Conservation (phyloP, 164 flowering plant species). For the Pachysandra terminalis region DNA sequence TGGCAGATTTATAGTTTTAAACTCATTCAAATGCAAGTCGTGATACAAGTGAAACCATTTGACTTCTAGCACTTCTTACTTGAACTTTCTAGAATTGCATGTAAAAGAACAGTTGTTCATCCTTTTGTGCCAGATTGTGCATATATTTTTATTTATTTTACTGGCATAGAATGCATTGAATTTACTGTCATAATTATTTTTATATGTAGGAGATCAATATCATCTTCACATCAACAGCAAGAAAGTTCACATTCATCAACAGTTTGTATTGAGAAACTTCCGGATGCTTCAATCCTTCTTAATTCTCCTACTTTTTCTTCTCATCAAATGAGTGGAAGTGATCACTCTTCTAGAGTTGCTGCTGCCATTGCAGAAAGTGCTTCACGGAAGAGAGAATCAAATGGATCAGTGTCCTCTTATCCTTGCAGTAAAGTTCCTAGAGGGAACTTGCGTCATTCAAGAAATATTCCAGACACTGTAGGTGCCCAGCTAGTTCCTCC, state of each 20-base stretch:
- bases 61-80: too few relatives aligned
- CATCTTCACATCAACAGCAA: slow-evolving; percentile 16
- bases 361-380: slow-evolving; percentile 73
- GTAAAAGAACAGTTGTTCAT: too few relatives aligned
- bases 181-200: too few relatives aligned
- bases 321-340: slow-evolving; percentile 27
- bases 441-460: slow-evolving; percentile 55
- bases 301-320: slow-evolving; percentile 45
- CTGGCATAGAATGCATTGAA: too few relatives aligned
- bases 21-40: too few relatives aligned
- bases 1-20: too few relatives aligned
- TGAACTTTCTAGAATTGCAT: too few relatives aligned
- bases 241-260: slow-evolving; percentile 13
- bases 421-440: slow-evolving; percentile 57
- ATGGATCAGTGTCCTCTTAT: slow-evolving; percentile 32
- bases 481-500: slow-evolving; percentile 69
- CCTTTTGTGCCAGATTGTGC: too few relatives aligned
- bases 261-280: slow-evolving; percentile 51
- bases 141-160: too few relatives aligned
- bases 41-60: too few relatives aligned
- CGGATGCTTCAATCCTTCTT: slow-evolving; percentile 78
- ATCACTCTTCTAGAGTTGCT: slow-evolving; percentile 71
- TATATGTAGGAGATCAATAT: slow-evolving; percentile 24
- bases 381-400: slow-evolving; percentile 65
- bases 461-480: slow-evolving; percentile 51